Percentiles rank a stretch among this genome's conserved stretches.
Evolutionary conservation across 768 basidiomycete species (phyloP).

Genomic region (Terana coerulea): DNA sequence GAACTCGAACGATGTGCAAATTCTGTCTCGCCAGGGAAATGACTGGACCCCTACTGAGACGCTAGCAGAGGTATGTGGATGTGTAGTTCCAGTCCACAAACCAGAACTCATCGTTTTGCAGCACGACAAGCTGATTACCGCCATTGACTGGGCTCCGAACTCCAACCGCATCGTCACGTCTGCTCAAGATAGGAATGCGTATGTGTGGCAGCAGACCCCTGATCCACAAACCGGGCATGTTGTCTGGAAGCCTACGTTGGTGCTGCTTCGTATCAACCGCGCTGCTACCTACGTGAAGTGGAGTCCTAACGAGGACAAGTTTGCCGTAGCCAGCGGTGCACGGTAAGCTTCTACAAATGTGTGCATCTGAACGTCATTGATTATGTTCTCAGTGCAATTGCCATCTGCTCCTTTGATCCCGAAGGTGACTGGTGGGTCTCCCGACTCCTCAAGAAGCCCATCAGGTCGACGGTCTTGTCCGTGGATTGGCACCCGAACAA

Average conservation of each 20-base stretch:
- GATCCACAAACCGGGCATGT: constrained; percentile 68
- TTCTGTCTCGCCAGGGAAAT: constrained; percentile 62
- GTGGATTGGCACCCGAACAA: constrained; percentile 99
- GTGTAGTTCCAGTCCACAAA: background rate
- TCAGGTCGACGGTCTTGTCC: constrained; percentile 88
- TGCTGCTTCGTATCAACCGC: constrained; percentile 89
- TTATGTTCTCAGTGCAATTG: constrained; percentile 66
- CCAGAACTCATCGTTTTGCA: constrained; percentile 28
- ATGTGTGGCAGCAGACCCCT: constrained; percentile 89
- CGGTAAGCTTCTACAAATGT: constrained; percentile 62
- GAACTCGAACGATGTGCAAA: constrained; percentile 85
- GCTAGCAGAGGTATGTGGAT: constrained; percentile 69
- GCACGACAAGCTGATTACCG: constrained; percentile 98
- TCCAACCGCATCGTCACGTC: constrained; percentile 98
- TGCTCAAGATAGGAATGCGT: constrained; percentile 98
- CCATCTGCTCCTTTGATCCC: constrained; percentile 93
- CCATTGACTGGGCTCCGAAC: constrained; percentile 97
- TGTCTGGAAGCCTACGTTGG: constrained; percentile 95
- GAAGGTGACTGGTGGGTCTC: constrained; percentile 99
- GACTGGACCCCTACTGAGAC: constrained; percentile 74
- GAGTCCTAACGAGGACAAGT: constrained; percentile 98
- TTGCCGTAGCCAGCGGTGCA: constrained; percentile 96
- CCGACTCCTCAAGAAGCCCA: constrained; percentile 95
- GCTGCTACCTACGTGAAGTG: constrained; percentile 94
- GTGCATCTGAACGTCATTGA: background rate